Percentiles rank a stretch among this genome's conserved stretches.
These are phyloP conservation scores for Trapa incisa DNA, from an alignment of 345 rosid genomes.

Conservation along the genomic window DNA sequence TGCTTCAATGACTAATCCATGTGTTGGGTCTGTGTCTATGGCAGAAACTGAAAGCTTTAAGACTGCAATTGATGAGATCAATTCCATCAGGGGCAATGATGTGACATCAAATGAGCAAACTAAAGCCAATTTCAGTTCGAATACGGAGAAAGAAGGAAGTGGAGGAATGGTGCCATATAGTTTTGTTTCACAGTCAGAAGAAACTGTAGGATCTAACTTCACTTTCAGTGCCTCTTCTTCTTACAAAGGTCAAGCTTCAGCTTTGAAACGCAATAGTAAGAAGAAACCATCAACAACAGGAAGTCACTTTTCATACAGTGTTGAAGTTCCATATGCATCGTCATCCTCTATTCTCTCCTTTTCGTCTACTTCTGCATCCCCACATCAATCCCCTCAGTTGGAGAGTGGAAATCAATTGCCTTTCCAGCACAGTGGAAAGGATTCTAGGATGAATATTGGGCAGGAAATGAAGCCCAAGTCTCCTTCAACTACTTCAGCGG, in stretches of 20 bases:
- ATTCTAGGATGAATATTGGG: constrained; percentile 25
- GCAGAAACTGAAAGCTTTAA: constrained; percentile 86
- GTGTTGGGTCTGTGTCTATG: constrained; percentile 43
- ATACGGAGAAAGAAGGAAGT: constrained; percentile 33
- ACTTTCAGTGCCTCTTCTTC: constrained; percentile 61
- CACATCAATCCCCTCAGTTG: constrained; percentile 24
- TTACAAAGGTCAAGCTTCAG: constrained; percentile 29
- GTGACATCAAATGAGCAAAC: constrained; percentile 36
- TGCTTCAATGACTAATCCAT: constrained; percentile 26
- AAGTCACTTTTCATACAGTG: constrained; percentile 27
- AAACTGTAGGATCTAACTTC: constrained; percentile 38
- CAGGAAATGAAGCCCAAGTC: constrained; percentile 30
- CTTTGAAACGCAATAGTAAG: constrained; percentile 28
- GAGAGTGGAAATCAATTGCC: constrained; percentile 27
- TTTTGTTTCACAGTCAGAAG: constrained; percentile 28
- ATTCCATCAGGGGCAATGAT: constrained; percentile 30
- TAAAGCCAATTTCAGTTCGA: constrained; percentile 48
- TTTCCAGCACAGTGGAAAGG: constrained; percentile 23
- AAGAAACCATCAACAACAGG: constrained; percentile 36
- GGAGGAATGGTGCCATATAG: constrained; percentile 20
- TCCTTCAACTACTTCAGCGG: constrained; percentile 24
- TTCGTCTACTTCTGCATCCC: constrained; percentile 31
- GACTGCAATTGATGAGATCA: constrained; percentile 77
- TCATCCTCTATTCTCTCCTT: constrained; percentile 32
- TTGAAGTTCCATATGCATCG: constrained; percentile 28